Evolutionary conservation across 2,329 filamentous ascomycete species (phyloP).

Genomic region (Trichoderma pleuroti): DNA sequence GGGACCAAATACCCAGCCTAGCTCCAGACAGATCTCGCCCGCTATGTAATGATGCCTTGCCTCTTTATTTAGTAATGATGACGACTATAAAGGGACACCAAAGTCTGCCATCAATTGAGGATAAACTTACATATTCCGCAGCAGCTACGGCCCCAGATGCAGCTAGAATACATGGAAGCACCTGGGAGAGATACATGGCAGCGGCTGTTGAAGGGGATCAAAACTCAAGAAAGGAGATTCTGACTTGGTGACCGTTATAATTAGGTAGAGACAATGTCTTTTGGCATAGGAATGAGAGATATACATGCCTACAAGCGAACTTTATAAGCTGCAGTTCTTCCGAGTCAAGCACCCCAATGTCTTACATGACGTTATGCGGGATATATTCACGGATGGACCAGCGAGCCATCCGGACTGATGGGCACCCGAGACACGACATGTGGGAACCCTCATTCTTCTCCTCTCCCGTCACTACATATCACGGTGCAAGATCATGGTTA

Average conservation of each 20-base stretch:
- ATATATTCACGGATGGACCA: not conserved
- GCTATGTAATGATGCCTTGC: not conserved
- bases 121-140: not conserved
- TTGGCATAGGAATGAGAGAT: not conserved
- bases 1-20: not conserved
- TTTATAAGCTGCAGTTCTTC: not conserved
- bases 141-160: not conserved
- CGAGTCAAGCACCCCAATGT: no score
- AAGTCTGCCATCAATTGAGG: not conserved
- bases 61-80: not conserved
- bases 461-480: not conserved
- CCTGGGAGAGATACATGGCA: not conserved
- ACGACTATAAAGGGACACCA: not conserved
- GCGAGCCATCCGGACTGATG: not conserved
- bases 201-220: not conserved
- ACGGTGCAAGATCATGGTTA: not conserved
- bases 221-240: not conserved
- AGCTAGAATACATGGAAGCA: not conserved
- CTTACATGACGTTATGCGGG: not conserved
- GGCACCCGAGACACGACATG: not conserved
- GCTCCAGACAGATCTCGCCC: not conserved
- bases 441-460: not conserved
- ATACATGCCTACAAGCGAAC: not conserved
- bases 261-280: not conserved
- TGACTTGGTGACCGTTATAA: not conserved